Evolutionary conservation across 2,329 filamentous ascomycete genomes (phyloP).

Genomic region (Aspergillus sp.): DNA sequence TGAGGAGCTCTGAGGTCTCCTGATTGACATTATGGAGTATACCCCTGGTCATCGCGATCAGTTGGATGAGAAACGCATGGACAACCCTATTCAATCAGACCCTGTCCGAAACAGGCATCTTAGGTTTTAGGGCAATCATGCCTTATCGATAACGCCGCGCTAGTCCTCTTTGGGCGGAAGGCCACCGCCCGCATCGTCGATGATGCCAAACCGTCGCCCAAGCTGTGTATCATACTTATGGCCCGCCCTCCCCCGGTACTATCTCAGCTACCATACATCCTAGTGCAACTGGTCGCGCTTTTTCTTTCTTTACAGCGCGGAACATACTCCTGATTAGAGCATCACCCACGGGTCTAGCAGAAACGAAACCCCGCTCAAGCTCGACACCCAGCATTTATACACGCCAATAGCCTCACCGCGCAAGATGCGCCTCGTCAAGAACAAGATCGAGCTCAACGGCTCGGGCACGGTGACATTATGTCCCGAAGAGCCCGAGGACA

Average conservation of each 20-base stretch:
- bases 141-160: conserved; percentile 24
- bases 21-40: too few species aligned
- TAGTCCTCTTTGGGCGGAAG: conserved; percentile 12
- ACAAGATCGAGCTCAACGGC: conserved; percentile 65
- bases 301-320: too few species aligned
- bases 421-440: conserved; percentile 65
- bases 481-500: conserved; percentile 73
- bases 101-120: background rate
- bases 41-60: too few species aligned
- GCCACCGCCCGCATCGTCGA: conserved; percentile 7
- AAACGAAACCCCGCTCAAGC: too few species aligned
- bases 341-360: too few species aligned
- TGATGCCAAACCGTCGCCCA: conserved; percentile 2
- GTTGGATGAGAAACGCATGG: background rate
- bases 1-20: too few species aligned
- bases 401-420: background rate
- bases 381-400: background rate
- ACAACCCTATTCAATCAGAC: background rate
- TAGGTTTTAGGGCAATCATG: conserved; percentile 4
- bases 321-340: too few species aligned
- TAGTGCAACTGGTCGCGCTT: too few species aligned
- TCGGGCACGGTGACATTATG: conserved; percentile 65
- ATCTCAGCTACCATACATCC: background rate
- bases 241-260: background rate
- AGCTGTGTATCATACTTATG: background rate